A percentile compares a stretch with the other conserved stretches of the same genome.
These are phyloP conservation scores for Alisma plantagoaquatica DNA, from an alignment of 106 monocot species.

Conservation along the genomic window DNA sequence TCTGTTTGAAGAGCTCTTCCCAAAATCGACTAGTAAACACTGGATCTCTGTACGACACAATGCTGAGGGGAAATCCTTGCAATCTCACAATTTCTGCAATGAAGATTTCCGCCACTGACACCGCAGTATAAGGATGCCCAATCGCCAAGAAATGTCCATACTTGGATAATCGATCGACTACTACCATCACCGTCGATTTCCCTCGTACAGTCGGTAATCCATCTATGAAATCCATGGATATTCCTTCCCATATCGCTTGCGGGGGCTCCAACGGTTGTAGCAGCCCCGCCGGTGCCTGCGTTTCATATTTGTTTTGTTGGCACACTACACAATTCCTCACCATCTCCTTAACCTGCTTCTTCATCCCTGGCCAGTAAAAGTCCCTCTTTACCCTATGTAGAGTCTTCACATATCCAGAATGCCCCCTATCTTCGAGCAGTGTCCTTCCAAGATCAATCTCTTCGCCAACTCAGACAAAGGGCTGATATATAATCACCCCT, in stretches of 20 bases:
- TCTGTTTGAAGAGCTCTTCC: not conserved
- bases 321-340: not conserved
- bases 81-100: not conserved
- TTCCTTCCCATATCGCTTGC: not conserved
- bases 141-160: not conserved
- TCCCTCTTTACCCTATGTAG: not conserved
- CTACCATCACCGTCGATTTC: not conserved
- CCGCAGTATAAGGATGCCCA: not conserved
- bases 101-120: not conserved
- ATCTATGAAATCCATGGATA: constrained; percentile 6
- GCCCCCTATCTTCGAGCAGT: too few species aligned
- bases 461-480: too few species aligned
- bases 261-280: constrained; percentile 1
- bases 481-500: too few species aligned
- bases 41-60: not conserved
- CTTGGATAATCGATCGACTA: not conserved
- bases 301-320: not conserved
- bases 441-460: too few species aligned
- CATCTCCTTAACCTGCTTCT: not conserved
- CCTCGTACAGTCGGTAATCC: not conserved
- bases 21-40: not conserved
- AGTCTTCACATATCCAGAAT: not conserved
- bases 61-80: not conserved
- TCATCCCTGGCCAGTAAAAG: not conserved
- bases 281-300: not conserved